Evolutionary conservation across 2,329 filamentous ascomycete species (phyloP), one percentile per base, ranked within the genome.

Genomic region (Scedosporium dehoogii): DNA sequence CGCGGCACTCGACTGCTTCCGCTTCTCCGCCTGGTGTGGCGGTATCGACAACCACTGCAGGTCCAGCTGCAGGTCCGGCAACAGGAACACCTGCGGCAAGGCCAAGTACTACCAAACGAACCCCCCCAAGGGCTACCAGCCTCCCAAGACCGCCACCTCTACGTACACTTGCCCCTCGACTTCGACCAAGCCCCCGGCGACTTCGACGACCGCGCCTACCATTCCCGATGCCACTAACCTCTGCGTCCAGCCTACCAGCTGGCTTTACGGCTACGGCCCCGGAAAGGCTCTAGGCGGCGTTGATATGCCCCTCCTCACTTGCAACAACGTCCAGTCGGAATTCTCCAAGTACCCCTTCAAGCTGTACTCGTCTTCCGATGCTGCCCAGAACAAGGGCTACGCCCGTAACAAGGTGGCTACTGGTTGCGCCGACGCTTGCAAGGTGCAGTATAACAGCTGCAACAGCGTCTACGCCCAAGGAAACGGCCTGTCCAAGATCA

Each of bases 221-320:
- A 73, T 77, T 60, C 78, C 81, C 2, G 71, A 77, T 41, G 76
- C 79, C 1, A 81, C 79, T 62, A 78, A 79, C 66, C 77, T 84
- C 68, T 84, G 81, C 76, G 73, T 70, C 42, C 80, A 84, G 71
- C 78, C 81, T n/a, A 71, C 73, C 60, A 80, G 74, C 73, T 81
- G 83, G 67, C 80, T 81, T 70, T 83, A 81, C 67, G 85, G 85
- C 60, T 93, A 92, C 69, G 85, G 83, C 1, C 85, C 87, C 1
- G 83, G 87, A 42, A 85, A 76, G 59, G 76, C 79, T 2, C 79
- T 83, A 16, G 82, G 80, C 58, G 76, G 74, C 64, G 82, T 85
- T 61, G 71, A 74, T 23, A 72, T 84, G 60, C 82, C 81, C 56
- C 71, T 81, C 62, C 75, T 84, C 38, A 79, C 77, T 25, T 85